A percentile compares a stretch with the other conserved stretches of the same genome.
phyloP scores from a whole-genome alignment of 176 grass and related monocot species.

The Oryza rufipogon region DNA sequence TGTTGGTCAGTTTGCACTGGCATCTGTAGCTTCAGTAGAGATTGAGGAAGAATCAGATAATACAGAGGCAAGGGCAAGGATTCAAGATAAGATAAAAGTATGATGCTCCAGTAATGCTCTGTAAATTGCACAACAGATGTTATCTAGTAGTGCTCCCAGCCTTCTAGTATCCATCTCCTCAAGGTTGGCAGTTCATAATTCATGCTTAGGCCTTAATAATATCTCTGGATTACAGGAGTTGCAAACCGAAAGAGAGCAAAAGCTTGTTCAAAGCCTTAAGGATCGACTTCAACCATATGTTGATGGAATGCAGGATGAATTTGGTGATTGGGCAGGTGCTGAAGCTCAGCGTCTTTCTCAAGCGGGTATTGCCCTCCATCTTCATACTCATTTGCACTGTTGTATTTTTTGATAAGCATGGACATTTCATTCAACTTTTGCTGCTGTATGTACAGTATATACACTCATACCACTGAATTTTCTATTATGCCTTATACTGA shows the following conservation, averaged over 20 bases:
- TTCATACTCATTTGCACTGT: background rate
- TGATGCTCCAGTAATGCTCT: constrained; percentile 2
- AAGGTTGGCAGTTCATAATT: background rate
- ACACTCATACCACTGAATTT: background rate
- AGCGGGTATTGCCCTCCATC: constrained; percentile 50
- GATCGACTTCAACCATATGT: constrained; percentile 77
- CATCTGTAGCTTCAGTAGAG: constrained; percentile 83
- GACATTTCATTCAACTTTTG: background rate
- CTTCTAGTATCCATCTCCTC: background rate
- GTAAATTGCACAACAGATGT: constrained; percentile 7
- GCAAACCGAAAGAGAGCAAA: constrained; percentile 78
- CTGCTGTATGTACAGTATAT: background rate
- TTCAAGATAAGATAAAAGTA: constrained; percentile 94
- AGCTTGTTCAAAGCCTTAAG: constrained; percentile 66
- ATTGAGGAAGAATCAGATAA: constrained; percentile 61
- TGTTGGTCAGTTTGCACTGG: constrained; percentile 91
- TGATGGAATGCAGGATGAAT: constrained; percentile 58
- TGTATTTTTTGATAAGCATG: background rate
- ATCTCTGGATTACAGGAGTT: constrained; percentile 53
- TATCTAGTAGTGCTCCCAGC: background rate
- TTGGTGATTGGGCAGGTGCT: constrained; percentile 76
- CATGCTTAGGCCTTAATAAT: background rate
- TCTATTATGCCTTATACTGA: background rate
- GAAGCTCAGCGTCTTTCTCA: constrained; percentile 75
- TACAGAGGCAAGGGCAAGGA: constrained; percentile 61